Conservation (phyloP, 2,329 filamentous ascomycete genomes). For the Cercospora sp. region DNA sequence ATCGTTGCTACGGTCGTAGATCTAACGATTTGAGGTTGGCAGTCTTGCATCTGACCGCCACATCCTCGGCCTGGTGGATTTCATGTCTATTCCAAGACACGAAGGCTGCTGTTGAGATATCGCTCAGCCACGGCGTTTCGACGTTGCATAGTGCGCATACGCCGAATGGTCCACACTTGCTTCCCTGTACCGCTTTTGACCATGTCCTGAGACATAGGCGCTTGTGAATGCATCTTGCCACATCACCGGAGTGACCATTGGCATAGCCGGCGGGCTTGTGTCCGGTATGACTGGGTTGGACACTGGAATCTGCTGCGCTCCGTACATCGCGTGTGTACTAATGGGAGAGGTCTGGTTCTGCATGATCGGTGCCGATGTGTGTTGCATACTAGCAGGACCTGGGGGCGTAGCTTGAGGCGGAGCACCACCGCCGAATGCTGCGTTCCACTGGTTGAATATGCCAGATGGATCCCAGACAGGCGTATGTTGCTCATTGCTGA, state of each 20-base stretch:
- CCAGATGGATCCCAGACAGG: constrained; percentile 40
- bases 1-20: neutral
- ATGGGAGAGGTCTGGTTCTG: constrained; percentile 39
- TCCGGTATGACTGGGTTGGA: constrained; percentile 24
- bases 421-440: constrained; percentile 76
- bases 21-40: neutral
- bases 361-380: constrained; percentile 35
- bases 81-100: neutral
- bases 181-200: constrained; percentile 50
- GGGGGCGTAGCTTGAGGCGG: constrained; percentile 48
- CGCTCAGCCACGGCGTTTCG: constrained; percentile 26
- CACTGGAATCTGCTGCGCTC: constrained; percentile 26
- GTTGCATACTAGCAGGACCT: constrained; percentile 29
- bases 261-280: constrained; percentile 27
- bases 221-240: constrained; percentile 52
- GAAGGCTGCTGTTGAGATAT: neutral
- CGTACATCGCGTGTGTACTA: constrained; percentile 27
- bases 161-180: constrained; percentile 37
- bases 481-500: constrained; percentile 33
- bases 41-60: constrained; percentile 6
- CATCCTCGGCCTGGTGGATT: constrained; percentile 11
- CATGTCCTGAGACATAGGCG: constrained; percentile 39
- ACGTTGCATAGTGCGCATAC: constrained; percentile 22
- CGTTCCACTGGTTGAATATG: constrained; percentile 80
- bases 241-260: constrained; percentile 51